Percentiles rank a stretch among this genome's conserved stretches.
These are phyloP conservation scores for Daldinia sp. DNA, from an alignment of 2,329 filamentous ascomycete genomes.

Conservation along the genomic window DNA sequence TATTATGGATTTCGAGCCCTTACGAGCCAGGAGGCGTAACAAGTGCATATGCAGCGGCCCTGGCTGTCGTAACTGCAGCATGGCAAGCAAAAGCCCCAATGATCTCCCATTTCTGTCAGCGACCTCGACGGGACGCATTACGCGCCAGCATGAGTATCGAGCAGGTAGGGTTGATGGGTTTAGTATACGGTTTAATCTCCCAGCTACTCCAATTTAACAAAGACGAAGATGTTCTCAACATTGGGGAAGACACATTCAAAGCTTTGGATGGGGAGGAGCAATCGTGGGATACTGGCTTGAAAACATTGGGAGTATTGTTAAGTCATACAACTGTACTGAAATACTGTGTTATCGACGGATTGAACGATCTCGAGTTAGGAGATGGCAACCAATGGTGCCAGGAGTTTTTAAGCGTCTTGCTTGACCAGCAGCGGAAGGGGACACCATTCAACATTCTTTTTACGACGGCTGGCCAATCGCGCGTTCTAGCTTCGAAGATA, in stretches of 20 bases:
- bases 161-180: slow-evolving; percentile 29
- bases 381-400: slow-evolving; percentile 19
- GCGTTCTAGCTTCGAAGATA: slow-evolving; percentile 20
- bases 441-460: slow-evolving; percentile 30
- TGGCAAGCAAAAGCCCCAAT: slow-evolving; percentile 33
- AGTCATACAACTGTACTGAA: slow-evolving; percentile 4
- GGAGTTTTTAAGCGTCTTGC: slow-evolving; percentile 28
- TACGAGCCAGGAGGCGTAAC: slow-evolving; percentile 25
- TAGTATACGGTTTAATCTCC: slow-evolving; percentile 29
- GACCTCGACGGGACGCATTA: slow-evolving; percentile 14
- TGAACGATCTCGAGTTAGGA: slow-evolving; percentile 30
- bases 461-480: slow-evolving; percentile 39
- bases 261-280: background rate
- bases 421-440: slow-evolving; percentile 19
- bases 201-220: slow-evolving; percentile 33
- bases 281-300: slow-evolving; percentile 2
- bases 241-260: background rate
- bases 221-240: slow-evolving; percentile 7
- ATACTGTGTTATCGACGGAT: slow-evolving; percentile 7
- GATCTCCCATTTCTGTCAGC: slow-evolving; percentile 38
- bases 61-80: slow-evolving; percentile 24
- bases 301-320: slow-evolving; percentile 18
- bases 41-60: slow-evolving; percentile 30
- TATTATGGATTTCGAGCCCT: slow-evolving; percentile 39
- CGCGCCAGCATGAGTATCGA: slow-evolving; percentile 18